Percentiles rank a stretch among this genome's conserved stretches.
These are phyloP conservation scores for Trametes coccinea DNA, from an alignment of 768 basidiomycete genomes.

Conservation along the genomic window DNA sequence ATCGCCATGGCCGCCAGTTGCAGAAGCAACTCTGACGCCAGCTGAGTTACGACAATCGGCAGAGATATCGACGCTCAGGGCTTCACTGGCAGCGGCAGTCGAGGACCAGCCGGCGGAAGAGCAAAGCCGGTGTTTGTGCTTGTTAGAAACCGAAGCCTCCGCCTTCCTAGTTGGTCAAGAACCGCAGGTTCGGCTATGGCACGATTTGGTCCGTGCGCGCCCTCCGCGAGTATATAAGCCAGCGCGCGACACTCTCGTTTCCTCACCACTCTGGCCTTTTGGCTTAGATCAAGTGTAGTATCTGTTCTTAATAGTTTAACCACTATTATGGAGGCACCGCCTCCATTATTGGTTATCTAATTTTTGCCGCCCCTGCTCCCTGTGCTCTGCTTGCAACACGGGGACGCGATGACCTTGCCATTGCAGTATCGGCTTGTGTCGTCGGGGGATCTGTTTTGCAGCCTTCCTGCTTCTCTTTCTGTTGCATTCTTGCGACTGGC, in stretches of 20 bases:
- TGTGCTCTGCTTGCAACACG: conserved; percentile 31
- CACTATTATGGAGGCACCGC: conserved; percentile 38
- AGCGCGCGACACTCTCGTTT: background rate
- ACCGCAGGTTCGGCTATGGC: no score
- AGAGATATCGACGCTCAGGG: no score
- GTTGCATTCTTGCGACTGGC: conserved; percentile 6
- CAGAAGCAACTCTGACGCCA: no score
- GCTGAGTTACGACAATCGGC: no score
- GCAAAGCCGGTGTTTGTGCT: background rate
- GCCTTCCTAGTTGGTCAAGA: background rate
- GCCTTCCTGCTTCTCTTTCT: conserved; percentile 11
- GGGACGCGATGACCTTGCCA: conserved; percentile 31
- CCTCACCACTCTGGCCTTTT: conserved; percentile 57
- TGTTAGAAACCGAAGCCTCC: conserved; percentile 9
- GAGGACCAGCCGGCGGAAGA: no score
- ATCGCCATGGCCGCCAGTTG: no score
- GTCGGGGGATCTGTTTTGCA: conserved; percentile 27
- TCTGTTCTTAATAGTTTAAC: conserved; percentile 63
- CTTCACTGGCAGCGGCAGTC: no score
- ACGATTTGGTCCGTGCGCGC: conserved; percentile 15
- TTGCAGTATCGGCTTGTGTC: conserved; percentile 32
- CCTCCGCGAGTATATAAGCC: background rate
- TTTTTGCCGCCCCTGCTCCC: conserved; percentile 31
- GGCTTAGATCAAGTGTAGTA: conserved; percentile 79
- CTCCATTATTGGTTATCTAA: conserved; percentile 35